Percentiles rank a stretch among this genome's conserved stretches.
These are phyloP conservation scores for Exserohilum rostratum DNA, from an alignment of 2,329 filamentous ascomycete species.

Conservation along the genomic window DNA sequence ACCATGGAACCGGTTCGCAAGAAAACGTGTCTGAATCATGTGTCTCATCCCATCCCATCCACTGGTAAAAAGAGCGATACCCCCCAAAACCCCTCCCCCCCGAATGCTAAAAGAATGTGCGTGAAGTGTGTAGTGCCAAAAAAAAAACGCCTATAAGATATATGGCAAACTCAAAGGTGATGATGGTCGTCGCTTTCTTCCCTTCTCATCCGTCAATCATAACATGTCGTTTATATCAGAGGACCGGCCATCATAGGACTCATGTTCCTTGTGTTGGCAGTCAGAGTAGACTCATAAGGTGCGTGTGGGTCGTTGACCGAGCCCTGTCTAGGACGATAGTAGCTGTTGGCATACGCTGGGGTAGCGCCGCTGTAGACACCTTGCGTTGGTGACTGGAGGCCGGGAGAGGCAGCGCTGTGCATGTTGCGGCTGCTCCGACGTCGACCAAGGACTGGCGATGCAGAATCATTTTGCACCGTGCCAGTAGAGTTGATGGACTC, in stretches of 20 bases:
- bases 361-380: conserved; percentile 30
- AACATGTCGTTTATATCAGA: conserved; percentile 31
- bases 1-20: background rate
- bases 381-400: conserved; percentile 31
- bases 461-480: conserved; percentile 31
- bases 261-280: conserved; percentile 30
- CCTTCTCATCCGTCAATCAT: background rate
- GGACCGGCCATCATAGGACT: conserved; percentile 43
- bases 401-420: conserved; percentile 29
- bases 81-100: background rate
- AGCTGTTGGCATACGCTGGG: conserved; percentile 35
- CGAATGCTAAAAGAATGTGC: conserved; percentile 15
- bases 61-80: background rate
- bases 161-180: background rate
- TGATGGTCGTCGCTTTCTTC: background rate
- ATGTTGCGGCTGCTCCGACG: conserved; percentile 47
- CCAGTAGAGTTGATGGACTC: conserved; percentile 42
- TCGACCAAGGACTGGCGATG: conserved; percentile 39
- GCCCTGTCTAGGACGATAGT: conserved; percentile 38
- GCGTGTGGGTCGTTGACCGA: conserved; percentile 23
- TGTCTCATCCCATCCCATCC: background rate
- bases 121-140: background rate
- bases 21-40: background rate
- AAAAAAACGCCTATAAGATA: conserved; percentile 3
- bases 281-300: conserved; percentile 37